phyloP scores from a whole-genome alignment of 129 eudicot species.

The Logfia minima region DNA sequence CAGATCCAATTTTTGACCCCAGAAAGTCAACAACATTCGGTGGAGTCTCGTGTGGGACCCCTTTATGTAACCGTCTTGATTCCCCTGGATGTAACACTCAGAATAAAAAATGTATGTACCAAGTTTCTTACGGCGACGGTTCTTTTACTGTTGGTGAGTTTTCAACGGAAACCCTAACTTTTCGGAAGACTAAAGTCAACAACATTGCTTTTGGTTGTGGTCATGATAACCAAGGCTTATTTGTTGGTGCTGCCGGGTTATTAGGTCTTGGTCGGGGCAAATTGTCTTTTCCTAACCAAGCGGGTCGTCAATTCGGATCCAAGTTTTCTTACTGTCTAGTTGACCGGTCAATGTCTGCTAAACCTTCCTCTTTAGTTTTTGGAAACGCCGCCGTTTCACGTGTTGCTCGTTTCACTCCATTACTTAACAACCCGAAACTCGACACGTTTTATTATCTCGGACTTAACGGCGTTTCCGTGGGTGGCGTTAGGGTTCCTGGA shows the following conservation, averaged over 20 bases:
- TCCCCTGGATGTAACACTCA: constrained; percentile 61
- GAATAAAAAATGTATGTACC: constrained; percentile 62
- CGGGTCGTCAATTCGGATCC: constrained; percentile 68
- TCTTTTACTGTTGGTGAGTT: constrained; percentile 86
- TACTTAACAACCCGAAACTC: constrained; percentile 70
- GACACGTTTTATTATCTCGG: constrained; percentile 87
- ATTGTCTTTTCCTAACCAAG: constrained; percentile 74
- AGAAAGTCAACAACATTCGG: constrained; percentile 44
- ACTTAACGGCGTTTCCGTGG: constrained; percentile 70
- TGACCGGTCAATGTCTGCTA: constrained; percentile 66
- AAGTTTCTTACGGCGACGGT: constrained; percentile 94
- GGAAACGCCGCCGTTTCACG: constrained; percentile 62
- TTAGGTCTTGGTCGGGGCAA: constrained; percentile 82
- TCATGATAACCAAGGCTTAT: constrained; percentile 82
- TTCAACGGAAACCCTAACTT: constrained; percentile 82
- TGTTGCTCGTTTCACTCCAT: constrained; percentile 69
- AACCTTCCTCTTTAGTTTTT: constrained; percentile 70
- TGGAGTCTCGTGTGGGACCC: constrained; percentile 58
- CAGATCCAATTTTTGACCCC: constrained; percentile 86
- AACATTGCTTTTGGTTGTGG: constrained; percentile 85
- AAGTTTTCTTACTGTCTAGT: constrained; percentile 82
- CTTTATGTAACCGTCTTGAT: constrained; percentile 65
- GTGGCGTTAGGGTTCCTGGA: constrained; percentile 62
- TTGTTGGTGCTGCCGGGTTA: constrained; percentile 84
- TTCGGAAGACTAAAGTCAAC: constrained; percentile 44